Evolutionary conservation across 169 alveolate genomes (phyloP).

Genomic region (Theileria parva): DNA sequence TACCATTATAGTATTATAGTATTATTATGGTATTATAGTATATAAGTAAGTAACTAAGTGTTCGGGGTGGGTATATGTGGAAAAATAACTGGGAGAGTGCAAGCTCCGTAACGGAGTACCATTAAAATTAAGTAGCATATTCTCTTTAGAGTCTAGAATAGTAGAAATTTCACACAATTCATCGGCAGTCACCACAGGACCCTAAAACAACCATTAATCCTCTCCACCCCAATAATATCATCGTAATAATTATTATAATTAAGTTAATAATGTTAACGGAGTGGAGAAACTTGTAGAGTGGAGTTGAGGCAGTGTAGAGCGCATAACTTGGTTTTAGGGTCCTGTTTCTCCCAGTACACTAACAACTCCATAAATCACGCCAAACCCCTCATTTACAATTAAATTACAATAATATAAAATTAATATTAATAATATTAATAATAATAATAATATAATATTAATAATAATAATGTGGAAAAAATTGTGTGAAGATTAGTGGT

Average conservation of each 20-base stretch:
- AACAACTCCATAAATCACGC: conserved; percentile 16
- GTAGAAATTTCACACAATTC: conserved; percentile 48
- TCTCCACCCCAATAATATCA: background rate
- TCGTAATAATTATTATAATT: too few species aligned
- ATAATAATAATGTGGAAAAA: too few species aligned
- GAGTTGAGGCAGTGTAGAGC: conserved; percentile 81
- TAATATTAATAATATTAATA: background rate
- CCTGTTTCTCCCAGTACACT: conserved; percentile 84
- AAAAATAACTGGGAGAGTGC: too few species aligned
- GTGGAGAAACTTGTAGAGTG: conserved; percentile 69
- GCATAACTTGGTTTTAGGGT: conserved; percentile 78
- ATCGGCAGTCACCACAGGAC: conserved; percentile 50
- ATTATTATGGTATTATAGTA: too few species aligned
- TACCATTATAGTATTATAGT: too few species aligned
- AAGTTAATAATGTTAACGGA: too few species aligned
- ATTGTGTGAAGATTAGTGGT: background rate
- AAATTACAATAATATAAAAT: too few species aligned
- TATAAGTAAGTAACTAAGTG: too few species aligned
- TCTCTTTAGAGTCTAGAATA: conserved; percentile 48
- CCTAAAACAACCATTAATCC: conserved; percentile 16
- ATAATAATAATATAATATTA: background rate
- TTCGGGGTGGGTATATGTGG: too few species aligned
- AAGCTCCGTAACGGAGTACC: conserved; percentile 13
- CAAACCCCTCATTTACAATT: background rate
- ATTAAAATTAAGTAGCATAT: conserved; percentile 16